Percentiles rank a stretch among this genome's conserved stretches.
Conservation (phyloP, 140 eudicot genomes). For the Cichorium intybus region DNA sequence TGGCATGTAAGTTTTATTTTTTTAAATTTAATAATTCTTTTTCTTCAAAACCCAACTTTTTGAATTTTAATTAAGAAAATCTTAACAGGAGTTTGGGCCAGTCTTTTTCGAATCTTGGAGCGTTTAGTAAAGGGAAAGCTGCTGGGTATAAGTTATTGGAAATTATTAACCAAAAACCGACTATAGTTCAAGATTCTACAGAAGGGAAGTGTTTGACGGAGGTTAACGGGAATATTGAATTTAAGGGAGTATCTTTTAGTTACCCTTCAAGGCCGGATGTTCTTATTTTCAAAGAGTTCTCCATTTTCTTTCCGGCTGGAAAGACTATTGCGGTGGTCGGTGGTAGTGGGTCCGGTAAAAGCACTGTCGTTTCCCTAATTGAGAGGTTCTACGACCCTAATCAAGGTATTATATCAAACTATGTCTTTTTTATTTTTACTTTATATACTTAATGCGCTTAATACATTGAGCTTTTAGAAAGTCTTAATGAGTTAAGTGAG, state of each 20-base stretch:
- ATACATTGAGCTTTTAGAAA: neutral
- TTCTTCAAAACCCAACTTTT: neutral
- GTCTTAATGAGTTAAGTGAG: neutral
- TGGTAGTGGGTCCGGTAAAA: slow-evolving; percentile 99
- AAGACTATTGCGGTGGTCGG: slow-evolving; percentile 98
- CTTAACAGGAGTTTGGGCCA: slow-evolving; percentile 96
- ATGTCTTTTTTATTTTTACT: neutral
- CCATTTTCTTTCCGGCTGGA: slow-evolving; percentile 93
- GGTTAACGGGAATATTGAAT: slow-evolving; percentile 84
- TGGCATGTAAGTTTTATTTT: slow-evolving; percentile 84
- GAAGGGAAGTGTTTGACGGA: slow-evolving; percentile 68
- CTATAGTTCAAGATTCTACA: slow-evolving; percentile 65
- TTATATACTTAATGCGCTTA: neutral
- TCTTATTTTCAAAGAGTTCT: slow-evolving; percentile 71
- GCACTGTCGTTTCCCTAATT: slow-evolving; percentile 89
- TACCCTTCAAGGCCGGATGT: slow-evolving; percentile 99
- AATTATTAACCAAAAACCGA: slow-evolving; percentile 83
- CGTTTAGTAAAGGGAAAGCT: slow-evolving; percentile 95
- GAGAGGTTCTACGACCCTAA: slow-evolving; percentile 96
- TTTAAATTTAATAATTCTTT: neutral
- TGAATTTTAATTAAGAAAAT: neutral
- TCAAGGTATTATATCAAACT: slow-evolving; percentile 65
- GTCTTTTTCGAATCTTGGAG: slow-evolving; percentile 97
- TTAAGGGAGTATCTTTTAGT: slow-evolving; percentile 79
- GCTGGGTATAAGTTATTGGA: slow-evolving; percentile 96